Evolutionary conservation across 2,329 filamentous ascomycete genomes (phyloP).

Genomic region (Fusarium continuum): DNA sequence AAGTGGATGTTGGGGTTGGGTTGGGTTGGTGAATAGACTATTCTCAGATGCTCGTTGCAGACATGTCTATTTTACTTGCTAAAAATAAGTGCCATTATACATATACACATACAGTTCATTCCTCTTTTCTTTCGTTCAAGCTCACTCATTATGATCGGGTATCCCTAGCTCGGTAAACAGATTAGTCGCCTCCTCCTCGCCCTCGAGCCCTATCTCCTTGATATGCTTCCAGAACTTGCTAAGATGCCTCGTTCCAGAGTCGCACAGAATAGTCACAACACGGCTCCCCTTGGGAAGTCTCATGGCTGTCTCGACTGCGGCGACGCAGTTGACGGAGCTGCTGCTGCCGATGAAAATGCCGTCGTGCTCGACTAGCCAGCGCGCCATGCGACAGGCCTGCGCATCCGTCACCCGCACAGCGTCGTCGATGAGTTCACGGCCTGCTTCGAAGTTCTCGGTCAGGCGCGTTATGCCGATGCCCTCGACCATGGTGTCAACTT

Average conservation of each 20-base stretch:
- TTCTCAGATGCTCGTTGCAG: not conserved
- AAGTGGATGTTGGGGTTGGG: not conserved
- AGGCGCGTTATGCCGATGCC: constrained; percentile 94
- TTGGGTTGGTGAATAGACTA: constrained; percentile 7
- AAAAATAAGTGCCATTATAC: constrained; percentile 5
- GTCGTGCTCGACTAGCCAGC: constrained; percentile 94
- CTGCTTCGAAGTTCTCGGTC: constrained; percentile 92
- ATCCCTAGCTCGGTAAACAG: constrained; percentile 63
- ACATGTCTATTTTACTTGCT: not conserved
- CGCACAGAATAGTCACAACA: constrained; percentile 86
- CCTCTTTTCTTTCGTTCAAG: constrained; percentile 5
- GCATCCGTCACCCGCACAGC: constrained; percentile 87
- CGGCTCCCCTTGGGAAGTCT: constrained; percentile 67
- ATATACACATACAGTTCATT: constrained; percentile 11
- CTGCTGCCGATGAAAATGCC: constrained; percentile 95
- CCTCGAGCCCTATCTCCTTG: constrained; percentile 71
- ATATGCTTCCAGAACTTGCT: constrained; percentile 87
- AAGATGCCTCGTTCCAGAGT: constrained; percentile 82
- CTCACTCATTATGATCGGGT: constrained; percentile 24
- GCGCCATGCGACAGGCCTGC: constrained; percentile 92
- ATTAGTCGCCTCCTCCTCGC: constrained; percentile 53
- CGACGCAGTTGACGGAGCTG: constrained; percentile 95
- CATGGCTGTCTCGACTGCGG: constrained; percentile 74
- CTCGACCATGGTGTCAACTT: constrained; percentile 96
- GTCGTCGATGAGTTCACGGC: constrained; percentile 86